These are phyloP conservation scores for Xerocomellus dryophilus DNA, from an alignment of 768 basidiomycete genomes.

Conservation along the genomic window DNA sequence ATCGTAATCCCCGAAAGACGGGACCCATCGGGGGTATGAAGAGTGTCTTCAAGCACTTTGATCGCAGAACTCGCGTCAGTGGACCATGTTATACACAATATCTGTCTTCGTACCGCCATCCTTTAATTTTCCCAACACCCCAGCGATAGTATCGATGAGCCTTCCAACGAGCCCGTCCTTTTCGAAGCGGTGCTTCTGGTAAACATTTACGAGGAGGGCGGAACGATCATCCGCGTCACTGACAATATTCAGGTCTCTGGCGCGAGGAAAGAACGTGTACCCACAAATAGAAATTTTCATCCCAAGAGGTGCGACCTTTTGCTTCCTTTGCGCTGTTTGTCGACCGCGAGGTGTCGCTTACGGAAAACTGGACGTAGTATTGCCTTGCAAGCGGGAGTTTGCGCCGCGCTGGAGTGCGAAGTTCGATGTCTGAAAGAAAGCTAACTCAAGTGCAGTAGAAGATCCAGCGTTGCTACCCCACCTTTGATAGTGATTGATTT, in stretches of 20 bases:
- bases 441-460: too few species aligned
- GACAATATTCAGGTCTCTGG: neutral
- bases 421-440: neutral
- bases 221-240: neutral
- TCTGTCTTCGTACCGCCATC: too few species aligned
- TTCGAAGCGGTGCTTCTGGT: neutral
- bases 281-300: neutral
- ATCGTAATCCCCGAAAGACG: neutral
- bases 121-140: too few species aligned
- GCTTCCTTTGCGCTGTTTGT: neutral
- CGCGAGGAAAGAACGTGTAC: neutral
- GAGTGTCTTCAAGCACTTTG: neutral
- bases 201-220: neutral
- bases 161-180: too few species aligned
- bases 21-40: neutral
- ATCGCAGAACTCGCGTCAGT: too few species aligned
- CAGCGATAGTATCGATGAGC: too few species aligned
- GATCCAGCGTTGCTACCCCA: neutral
- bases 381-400: neutral
- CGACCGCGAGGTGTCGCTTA: neutral
- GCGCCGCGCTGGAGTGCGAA: neutral
- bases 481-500: neutral
- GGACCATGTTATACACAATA: too few species aligned
- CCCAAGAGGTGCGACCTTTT: neutral
- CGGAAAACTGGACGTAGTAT: neutral